Evolutionary conservation across 1,284 basidiomycete genomes (phyloP).

Genomic region (Moesziomyces parantarcticus): DNA sequence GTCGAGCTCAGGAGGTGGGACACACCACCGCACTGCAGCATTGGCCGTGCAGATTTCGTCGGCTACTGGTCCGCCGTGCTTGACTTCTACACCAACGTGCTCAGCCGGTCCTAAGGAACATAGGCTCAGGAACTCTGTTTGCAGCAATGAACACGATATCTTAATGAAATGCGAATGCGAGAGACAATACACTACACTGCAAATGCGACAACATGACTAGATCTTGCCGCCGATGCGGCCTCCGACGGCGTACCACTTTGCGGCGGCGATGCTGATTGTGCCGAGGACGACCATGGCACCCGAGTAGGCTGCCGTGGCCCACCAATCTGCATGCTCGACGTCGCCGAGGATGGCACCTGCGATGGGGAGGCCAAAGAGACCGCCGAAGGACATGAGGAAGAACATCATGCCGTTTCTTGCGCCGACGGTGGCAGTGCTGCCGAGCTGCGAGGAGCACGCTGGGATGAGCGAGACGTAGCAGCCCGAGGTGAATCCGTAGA

Average conservation of each 20-base stretch:
- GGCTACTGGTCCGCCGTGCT: conserved; percentile 54
- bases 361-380: conserved; percentile 42
- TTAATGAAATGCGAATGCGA: not conserved
- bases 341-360: conserved; percentile 44
- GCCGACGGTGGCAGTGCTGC: conserved; percentile 35
- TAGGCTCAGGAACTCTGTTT: too few species aligned
- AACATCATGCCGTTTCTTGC: conserved; percentile 48
- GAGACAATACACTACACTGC: not conserved
- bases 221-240: conserved; percentile 37
- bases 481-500: conserved; percentile 57
- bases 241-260: conserved; percentile 33
- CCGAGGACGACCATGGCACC: conserved; percentile 25
- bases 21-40: conserved; percentile 53
- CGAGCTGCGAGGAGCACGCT: conserved; percentile 38
- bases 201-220: not conserved
- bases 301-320: conserved; percentile 22
- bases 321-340: conserved; percentile 23
- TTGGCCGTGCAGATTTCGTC: conserved; percentile 50
- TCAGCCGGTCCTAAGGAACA: conserved; percentile 6
- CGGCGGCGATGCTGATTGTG: conserved; percentile 11
- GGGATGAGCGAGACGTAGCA: conserved; percentile 55
- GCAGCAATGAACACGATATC: too few species aligned
- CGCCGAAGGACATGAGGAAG: conserved; percentile 43
- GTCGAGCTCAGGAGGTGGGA: conserved; percentile 55
- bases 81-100: conserved; percentile 38